Evolutionary conservation across 2,329 filamentous ascomycete genomes (phyloP), one percentile per base, ranked within the genome.

Genomic region (Verticillium alfalfae): DNA sequence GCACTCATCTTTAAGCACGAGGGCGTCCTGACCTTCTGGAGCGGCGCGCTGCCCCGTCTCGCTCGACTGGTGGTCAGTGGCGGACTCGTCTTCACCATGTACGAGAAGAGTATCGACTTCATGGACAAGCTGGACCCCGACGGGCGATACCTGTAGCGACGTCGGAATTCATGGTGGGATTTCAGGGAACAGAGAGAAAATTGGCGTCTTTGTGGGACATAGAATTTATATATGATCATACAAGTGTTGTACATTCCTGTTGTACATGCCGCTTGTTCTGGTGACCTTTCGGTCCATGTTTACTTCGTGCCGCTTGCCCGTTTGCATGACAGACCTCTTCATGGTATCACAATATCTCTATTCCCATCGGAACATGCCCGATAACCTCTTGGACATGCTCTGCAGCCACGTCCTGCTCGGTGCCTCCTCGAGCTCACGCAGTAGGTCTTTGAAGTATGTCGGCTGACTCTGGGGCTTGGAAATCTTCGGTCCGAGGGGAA

Each of bases 81-180:
- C 61, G 95, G 95, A 18, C 97, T 99, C 71, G 95, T 99, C 49
- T 99, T 99, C 72, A 96, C 95, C 26, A 96, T 98, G 88, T 95
- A 97, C 74, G 94, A 98, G 80, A 97, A 97, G 84, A 91, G 89
- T 63, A 98, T 98, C 81, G 94, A 97, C 60, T 70, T 93, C 62
- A 87, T 99, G 80, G 86, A 92, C 69, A 81, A 74, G 70, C 63
- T 93, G 59, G 95, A 99, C 73, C 95, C 95, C 0, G 85, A 96
- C 70, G 87, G 88, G 71, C 89, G 84, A 73, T 97, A 96, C 72
- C 85, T 98, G 66, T 96, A 79, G 70, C 61, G 31, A 8, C 8
- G 5, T n/a, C 2, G 9, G 1, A 58, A 62, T 34, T 13, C 9
- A 37, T 37, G 6, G 60, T 26, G n/a, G 57, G 56, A 26, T 34